phyloP scores from a whole-genome alignment of 257 asterid species.

The Solanum medicagineum region DNA sequence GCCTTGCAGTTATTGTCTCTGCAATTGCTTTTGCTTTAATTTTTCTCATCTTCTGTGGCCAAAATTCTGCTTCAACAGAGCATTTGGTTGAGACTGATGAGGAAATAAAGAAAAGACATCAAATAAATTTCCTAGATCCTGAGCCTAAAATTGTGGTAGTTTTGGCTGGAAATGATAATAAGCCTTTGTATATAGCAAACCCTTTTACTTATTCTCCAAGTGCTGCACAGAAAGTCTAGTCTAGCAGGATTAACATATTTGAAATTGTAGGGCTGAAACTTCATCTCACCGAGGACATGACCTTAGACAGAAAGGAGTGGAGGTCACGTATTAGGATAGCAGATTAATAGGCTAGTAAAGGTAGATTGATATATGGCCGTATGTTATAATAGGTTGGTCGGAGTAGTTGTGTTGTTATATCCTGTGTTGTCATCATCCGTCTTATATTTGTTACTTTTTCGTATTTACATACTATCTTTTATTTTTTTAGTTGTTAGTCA shows the following conservation, averaged over 20 bases:
- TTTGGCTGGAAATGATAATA: conserved; percentile 7
- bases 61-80: not conserved
- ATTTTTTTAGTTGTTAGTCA: no score
- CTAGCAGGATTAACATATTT: not conserved
- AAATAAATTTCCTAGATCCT: not conserved
- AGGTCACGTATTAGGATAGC: no score
- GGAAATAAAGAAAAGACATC: not conserved
- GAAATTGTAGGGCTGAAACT: not conserved
- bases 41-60: not conserved
- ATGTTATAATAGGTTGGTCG: no score
- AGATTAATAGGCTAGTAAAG: no score
- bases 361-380: no score
- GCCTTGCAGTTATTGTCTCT: not conserved
- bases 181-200: conserved; percentile 6
- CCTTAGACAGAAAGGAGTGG: no score
- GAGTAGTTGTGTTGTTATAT: no score
- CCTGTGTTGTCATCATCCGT: no score
- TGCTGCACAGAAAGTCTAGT: not conserved
- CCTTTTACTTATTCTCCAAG: not conserved
- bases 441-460: no score
- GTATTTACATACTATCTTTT: no score
- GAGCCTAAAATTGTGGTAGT: conserved; percentile 6
- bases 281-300: no score
- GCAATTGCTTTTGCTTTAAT: not conserved
- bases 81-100: not conserved